Evolutionary conservation across 768 basidiomycete genomes (phyloP).

Genomic region (Podaxis pistillaris): DNA sequence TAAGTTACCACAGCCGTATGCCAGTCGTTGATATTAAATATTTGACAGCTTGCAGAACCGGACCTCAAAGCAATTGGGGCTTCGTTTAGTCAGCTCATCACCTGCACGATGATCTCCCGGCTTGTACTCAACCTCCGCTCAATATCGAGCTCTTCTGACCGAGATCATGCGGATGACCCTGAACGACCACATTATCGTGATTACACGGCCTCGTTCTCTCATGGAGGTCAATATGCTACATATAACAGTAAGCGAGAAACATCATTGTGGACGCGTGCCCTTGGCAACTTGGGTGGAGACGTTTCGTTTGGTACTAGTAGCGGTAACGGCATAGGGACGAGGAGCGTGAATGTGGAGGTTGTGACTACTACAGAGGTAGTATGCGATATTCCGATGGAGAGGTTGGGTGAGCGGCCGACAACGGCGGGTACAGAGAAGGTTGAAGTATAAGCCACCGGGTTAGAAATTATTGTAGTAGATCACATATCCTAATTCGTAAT

Average conservation of each 20-base stretch:
- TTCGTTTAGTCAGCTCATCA: slow-evolving; percentile 29
- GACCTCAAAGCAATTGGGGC: slow-evolving; percentile 31
- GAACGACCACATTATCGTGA: neutral
- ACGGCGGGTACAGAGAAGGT: too few relatives aligned
- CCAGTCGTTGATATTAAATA: neutral
- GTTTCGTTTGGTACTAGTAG: neutral
- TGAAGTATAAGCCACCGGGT: too few relatives aligned
- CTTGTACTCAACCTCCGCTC: slow-evolving; percentile 30
- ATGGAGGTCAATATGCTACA: neutral
- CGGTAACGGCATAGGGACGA: neutral
- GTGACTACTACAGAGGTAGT: neutral
- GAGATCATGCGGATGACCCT: neutral
- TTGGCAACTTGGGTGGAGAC: slow-evolving; percentile 7
- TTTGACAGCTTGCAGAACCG: slow-evolving; percentile 19
- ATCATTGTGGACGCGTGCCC: neutral
- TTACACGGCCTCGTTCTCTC: neutral
- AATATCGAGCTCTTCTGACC: neutral
- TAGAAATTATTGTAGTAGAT: neutral
- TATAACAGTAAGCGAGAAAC: neutral
- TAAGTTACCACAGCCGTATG: slow-evolving; percentile 14
- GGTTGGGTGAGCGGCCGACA: neutral
- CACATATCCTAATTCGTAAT: too few relatives aligned
- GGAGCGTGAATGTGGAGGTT: neutral
- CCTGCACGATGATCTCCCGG: slow-evolving; percentile 27
- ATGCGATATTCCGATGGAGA: slow-evolving; percentile 4